Base-by-base conservation (phyloP, 371 early-diverging fungal species). In the Umbelopsis sp. region DNA sequence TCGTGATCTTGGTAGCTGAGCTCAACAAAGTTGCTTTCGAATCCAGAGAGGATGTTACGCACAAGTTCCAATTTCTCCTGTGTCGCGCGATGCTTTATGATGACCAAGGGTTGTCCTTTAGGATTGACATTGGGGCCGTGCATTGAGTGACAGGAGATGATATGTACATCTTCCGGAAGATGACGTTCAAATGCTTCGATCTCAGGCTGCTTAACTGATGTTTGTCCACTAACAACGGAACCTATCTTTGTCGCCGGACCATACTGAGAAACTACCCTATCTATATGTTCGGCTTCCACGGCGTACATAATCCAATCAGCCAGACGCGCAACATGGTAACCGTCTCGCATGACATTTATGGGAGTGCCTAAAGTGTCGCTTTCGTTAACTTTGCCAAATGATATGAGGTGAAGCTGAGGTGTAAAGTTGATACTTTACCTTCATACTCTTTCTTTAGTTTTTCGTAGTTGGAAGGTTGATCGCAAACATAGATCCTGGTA, bases 201-300 rank as follows among this genome's bases (percentile, higher is more conserved):
- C 76, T 98, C 99, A 0, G 96, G 96, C 64, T 89, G 90, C 74
- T 98, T 98, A 14, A 97, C 96, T 2, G 97, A 97, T 12, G 97
- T 98, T 86, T 91, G 92, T 5, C 94, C 93, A 0, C 83, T 90
- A 0, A 96, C 97, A 68, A 95, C 89, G 7, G 97, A 92, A 5
- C 92, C 93, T 20, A 96, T 72, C 71, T 96, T 96, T 12, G 96
- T 94, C 4, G 97, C 94, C 92, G 96, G 94, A 0, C 96, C 98
- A 79, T 89, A 98, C 69, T 81, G 76, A 38, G 76, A 84, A 20
- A 96, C 97, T 6, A 93, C 94, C n/a, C 74, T 53, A 63, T 88
- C 91, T 48, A 98, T 91, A 69, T 89, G 85, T 70, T 93, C 93
- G 5, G 98, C 96, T 68, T 97, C 97, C 7, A 98, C 97, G 4